Base-by-base conservation (phyloP, 2,329 filamentous ascomycete genomes). In the Ophiostoma tasmaniense region DNA sequence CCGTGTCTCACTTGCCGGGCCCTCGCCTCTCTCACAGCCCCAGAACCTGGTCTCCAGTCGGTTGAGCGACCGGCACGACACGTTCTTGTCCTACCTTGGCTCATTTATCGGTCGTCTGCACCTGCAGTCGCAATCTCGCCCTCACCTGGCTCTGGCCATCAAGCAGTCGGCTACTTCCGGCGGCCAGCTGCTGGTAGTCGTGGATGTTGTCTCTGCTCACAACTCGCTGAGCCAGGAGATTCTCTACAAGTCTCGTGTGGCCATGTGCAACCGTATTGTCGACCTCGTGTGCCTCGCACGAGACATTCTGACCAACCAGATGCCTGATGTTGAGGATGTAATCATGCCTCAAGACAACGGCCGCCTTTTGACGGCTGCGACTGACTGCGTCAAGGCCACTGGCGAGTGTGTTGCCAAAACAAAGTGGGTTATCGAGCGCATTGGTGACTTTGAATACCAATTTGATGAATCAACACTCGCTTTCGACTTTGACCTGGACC, bases 31-130 rank as follows among this genome's bases (percentile, higher is more conserved):
- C 45, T 84, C 84, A 42, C 84, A 85, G 71, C 86, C 88, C 71
- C 86, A 88, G 71, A 90, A 91, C 74, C 83, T 97, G 70, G 91
- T 95, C 42, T 97, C 93, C 1, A 90, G 93, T 77, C 89, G 89
- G 73, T 85, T 98, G 66, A 90, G 88, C 74, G 83, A 85, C 66
- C 90, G 89, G 66, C 93, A 97, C 79, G 93, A 98, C 79, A 87
- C 87, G 8, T 97, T 98, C 75, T 81, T 99, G 67, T 95, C 93
- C 7, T 90, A 93, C 75, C 86, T 99, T 67, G 94, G 92, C 66
- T 96, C 92, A 4, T 97, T 98, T 77, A 94, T 98, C 76, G 95
- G 95, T 20, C 84, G 87, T 50, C 84, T 97, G 69, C 92, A 97
- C 78, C 83, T 97, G 71, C 93, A 97, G 77, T 95, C 93, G n/a